These are phyloP conservation scores for Ogataea paradorogensis DNA, from an alignment of 805 yeast species.

Conservation along the genomic window DNA sequence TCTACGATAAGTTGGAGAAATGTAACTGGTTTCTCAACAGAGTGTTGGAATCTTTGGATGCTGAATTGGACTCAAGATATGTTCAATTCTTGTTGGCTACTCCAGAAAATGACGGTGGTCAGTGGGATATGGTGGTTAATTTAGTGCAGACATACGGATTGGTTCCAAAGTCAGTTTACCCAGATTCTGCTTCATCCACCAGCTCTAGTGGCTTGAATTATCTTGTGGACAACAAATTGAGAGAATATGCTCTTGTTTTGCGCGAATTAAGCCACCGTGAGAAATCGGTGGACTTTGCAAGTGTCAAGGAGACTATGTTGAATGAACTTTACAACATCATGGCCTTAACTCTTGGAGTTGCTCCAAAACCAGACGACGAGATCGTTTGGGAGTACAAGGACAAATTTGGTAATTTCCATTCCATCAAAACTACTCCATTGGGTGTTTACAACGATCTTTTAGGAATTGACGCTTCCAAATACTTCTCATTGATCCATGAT, in stretches of 20 bases:
- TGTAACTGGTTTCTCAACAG: conserved; percentile 78
- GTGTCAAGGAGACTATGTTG: conserved; percentile 40
- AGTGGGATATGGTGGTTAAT: conserved; percentile 82
- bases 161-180: conserved; percentile 70
- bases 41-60: conserved; percentile 62
- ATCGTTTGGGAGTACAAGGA: conserved; percentile 76
- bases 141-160: conserved; percentile 75
- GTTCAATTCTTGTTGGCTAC: conserved; percentile 60
- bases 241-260: conserved; percentile 73
- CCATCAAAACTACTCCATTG: conserved; percentile 57
- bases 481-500: conserved; percentile 74
- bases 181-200: conserved; percentile 63
- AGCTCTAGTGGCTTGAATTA: conserved; percentile 57
- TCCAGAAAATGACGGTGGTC: conserved; percentile 86
- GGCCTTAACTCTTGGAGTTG: conserved; percentile 70
- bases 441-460: conserved; percentile 60
- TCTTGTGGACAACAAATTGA: conserved; percentile 63
- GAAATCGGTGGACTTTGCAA: conserved; percentile 30
- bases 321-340: conserved; percentile 65
- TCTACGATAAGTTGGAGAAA: conserved; percentile 85
- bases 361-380: conserved; percentile 66
- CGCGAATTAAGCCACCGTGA: conserved; percentile 47
- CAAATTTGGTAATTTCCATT: conserved; percentile 59
- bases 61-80: conserved; percentile 68
- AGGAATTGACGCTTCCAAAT: conserved; percentile 46